Base-by-base conservation (phyloP, 495 filamentous ascomycete genomes). In the Hypoxylon crocopeplum region DNA sequence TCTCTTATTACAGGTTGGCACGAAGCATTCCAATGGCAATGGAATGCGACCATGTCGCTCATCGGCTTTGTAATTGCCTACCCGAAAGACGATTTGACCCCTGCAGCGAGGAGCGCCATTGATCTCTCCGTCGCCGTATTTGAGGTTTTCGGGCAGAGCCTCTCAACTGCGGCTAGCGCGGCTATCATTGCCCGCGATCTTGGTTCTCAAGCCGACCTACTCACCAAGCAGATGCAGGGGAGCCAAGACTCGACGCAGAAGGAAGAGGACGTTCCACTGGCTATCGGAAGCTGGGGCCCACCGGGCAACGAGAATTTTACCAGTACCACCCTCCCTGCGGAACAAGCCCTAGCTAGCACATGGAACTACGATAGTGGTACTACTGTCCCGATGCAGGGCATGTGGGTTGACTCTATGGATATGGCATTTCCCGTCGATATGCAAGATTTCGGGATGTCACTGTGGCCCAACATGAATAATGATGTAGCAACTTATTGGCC, bases 1-100 rank as follows among this genome's bases (percentile, higher is more conserved):
- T 48, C 66, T 5, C 61, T 83, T 25, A 68, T 85, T 0, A 64
- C 61, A 8, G 79, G 81, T 0, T 82, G 79, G 77, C 71, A 78
- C 48, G 77, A 82, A 56, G 72, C 69, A 2, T 84, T 79, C 39
- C 76, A 80, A 17, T 82, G 71, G 62, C 78, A 82, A 55, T 84
- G 81, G 80, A 82, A 82, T 41, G 75, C 78, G 2, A 63, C 75
- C 15, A 72, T 84, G 51, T 72, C 79, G 2, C 59, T 83, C 5
- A 62, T 83, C 11, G 82, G 79, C 3, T 84, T 78, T 38, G 48
- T 77, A 3, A 49, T 84, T 0, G 78, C 75, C 0, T 78, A 75
- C 22, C 80, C 80, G 0, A 21, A 60, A 0, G 20, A 61, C 11
- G 15, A 64, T 0, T 44, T 66, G 11, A 69, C 74, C 0, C 45